These are phyloP conservation scores for Candida glucosophila DNA, from an alignment of 1,139 yeast species.

Conservation along the genomic window DNA sequence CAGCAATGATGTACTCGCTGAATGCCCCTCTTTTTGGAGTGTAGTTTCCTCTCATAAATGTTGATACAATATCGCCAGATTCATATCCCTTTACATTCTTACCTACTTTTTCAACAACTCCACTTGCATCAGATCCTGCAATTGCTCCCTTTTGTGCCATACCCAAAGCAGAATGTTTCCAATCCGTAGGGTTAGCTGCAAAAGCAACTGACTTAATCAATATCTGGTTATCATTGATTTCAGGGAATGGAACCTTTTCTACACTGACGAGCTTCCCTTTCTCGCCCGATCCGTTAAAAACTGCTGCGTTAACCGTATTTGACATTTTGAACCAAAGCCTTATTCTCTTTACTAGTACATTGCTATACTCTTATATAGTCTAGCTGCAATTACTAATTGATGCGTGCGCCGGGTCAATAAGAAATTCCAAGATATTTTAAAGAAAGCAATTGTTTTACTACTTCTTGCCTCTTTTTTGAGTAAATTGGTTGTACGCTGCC, in stretches of 20 bases:
- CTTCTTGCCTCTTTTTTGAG: too few species aligned
- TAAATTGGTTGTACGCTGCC: too few species aligned
- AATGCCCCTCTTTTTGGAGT: constrained; percentile 45
- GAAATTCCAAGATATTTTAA: too few species aligned
- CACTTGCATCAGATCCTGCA: constrained; percentile 53
- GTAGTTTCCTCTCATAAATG: constrained; percentile 17
- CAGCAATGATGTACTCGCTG: constrained; percentile 44
- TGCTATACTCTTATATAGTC: too few species aligned
- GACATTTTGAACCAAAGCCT: too few species aligned
- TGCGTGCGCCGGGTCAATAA: too few species aligned
- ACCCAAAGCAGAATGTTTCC: constrained; percentile 43
- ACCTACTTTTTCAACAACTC: constrained; percentile 50
- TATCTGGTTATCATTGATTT: constrained; percentile 31
- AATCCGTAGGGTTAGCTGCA: constrained; percentile 71
- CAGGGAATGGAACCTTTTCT: constrained; percentile 25
- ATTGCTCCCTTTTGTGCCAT: constrained; percentile 32
- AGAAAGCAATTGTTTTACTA: too few species aligned
- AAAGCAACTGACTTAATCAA: constrained; percentile 49
- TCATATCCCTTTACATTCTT: constrained; percentile 39
- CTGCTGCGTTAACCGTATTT: too few species aligned
- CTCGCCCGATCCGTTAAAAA: constrained; percentile 14
- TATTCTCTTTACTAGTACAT: too few species aligned
- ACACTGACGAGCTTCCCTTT: constrained; percentile 16
- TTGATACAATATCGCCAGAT: constrained; percentile 38
- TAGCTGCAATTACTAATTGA: too few species aligned